A percentile compares a stretch with the other conserved stretches of the same genome.
phyloP scores from a whole-genome alignment of 2,329 filamentous ascomycete genomes.

The Beauveria brongniartii region DNA sequence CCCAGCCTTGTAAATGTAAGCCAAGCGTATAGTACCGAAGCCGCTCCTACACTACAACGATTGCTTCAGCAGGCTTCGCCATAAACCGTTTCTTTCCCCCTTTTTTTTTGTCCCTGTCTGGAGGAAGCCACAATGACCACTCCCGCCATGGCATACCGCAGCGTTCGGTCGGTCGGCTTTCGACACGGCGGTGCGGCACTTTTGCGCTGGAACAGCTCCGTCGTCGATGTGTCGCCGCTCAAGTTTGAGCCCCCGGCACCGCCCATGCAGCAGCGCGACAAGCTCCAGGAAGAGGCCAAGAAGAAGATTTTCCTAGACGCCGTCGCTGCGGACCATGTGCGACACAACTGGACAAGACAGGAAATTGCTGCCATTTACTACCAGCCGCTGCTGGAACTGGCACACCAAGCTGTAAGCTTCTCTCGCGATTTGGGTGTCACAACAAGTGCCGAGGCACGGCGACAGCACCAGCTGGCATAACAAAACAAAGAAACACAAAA shows the following conservation, averaged over 20 bases:
- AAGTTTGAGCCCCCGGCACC: slow-evolving; percentile 9
- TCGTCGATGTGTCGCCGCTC: slow-evolving; percentile 9
- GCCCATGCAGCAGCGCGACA: neutral
- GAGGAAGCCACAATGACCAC: neutral
- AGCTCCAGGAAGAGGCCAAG: slow-evolving; percentile 7
- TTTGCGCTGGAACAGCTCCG: slow-evolving; percentile 11
- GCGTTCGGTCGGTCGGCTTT: slow-evolving; percentile 3
- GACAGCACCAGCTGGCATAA: neutral
- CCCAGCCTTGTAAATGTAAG: slow-evolving; percentile 11
- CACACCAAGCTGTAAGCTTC: slow-evolving; percentile 58
- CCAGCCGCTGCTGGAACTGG: slow-evolving; percentile 70
- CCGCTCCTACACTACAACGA: neutral
- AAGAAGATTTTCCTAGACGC: slow-evolving; percentile 39
- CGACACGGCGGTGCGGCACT: slow-evolving; percentile 9
- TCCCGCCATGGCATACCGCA: slow-evolving; percentile 8
- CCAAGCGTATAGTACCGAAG: neutral
- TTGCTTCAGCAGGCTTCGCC: neutral
- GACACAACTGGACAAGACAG: slow-evolving; percentile 72
- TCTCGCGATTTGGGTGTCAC: too few relatives aligned
- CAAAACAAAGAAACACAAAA: neutral
- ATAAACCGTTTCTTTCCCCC: neutral
- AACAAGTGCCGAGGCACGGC: neutral
- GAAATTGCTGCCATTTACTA: slow-evolving; percentile 79
- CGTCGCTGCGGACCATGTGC: slow-evolving; percentile 49
- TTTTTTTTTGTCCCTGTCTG: neutral